Conservation (phyloP, 2,329 filamentous ascomycete genomes). For the Lecanicillium sp. region DNA sequence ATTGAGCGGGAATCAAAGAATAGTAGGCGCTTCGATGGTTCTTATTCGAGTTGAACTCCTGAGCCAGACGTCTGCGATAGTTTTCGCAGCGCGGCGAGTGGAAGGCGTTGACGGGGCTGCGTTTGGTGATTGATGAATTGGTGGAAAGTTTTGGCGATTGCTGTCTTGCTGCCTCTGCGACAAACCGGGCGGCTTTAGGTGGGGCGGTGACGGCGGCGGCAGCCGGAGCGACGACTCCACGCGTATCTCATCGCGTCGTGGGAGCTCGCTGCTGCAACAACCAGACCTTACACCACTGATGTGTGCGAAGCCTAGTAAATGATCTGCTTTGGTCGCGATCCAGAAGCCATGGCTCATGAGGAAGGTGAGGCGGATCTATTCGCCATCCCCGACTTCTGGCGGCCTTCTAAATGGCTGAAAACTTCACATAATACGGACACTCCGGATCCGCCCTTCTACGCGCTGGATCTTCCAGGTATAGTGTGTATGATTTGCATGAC, state of each 20-base stretch:
- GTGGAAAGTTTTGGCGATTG: too few relatives aligned
- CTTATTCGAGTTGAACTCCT: not conserved
- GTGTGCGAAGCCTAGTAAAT: not conserved
- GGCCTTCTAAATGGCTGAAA: constrained; percentile 41
- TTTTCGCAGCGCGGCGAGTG: too few relatives aligned
- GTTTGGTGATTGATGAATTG: too few relatives aligned
- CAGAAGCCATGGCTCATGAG: constrained; percentile 24
- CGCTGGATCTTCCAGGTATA: constrained; percentile 26
- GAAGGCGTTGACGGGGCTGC: too few relatives aligned
- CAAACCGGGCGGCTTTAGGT: too few relatives aligned
- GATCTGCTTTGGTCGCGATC: not conserved
- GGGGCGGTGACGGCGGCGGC: too few relatives aligned
- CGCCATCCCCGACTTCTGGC: constrained; percentile 54
- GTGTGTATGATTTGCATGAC: constrained; percentile 2
- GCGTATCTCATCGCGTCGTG: too few relatives aligned
- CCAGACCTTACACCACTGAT: not conserved
- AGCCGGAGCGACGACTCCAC: too few relatives aligned
- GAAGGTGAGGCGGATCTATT: constrained; percentile 49
- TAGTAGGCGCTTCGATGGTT: not conserved
- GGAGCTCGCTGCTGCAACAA: too few relatives aligned
- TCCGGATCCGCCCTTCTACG: constrained; percentile 32
- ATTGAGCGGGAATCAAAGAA: constrained; percentile 34
- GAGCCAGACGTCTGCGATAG: too few relatives aligned
- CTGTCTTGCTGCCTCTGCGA: too few relatives aligned
- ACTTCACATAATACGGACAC: constrained; percentile 16